Percentiles rank a stretch among this genome's conserved stretches.
These are phyloP conservation scores for Sonneratia alba DNA, from an alignment of 345 rosid species.

Conservation along the genomic window DNA sequence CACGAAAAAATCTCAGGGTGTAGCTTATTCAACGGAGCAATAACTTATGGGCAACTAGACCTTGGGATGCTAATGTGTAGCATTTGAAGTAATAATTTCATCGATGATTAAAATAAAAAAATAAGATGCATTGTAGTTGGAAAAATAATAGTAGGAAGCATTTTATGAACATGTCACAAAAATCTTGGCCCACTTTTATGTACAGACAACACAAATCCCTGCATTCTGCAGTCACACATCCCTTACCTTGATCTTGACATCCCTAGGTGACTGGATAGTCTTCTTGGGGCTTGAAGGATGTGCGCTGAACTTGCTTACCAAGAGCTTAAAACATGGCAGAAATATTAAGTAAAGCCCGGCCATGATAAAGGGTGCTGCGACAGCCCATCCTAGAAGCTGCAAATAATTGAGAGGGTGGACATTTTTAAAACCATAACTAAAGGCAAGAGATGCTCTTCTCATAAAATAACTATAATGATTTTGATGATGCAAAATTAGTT, in stretches of 20 bases:
- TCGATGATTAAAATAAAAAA: background rate
- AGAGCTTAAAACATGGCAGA: conserved; percentile 47
- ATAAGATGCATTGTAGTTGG: background rate
- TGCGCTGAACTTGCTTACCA: conserved; percentile 44
- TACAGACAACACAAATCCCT: background rate
- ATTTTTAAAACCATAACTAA: background rate
- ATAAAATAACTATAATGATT: background rate
- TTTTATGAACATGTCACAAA: background rate
- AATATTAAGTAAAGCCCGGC: conserved; percentile 31
- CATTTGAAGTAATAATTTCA: background rate
- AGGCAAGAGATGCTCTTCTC: background rate
- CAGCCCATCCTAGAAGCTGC: conserved; percentile 74
- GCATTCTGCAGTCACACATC: conserved; percentile 28
- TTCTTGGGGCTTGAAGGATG: conserved; percentile 36
- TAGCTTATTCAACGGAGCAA: no score
- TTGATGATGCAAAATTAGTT: background rate
- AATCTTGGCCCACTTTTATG: background rate
- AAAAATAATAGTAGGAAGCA: background rate
- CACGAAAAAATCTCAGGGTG: no score
- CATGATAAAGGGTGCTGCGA: conserved; percentile 48
- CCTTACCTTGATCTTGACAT: conserved; percentile 48
- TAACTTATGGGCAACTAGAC: background rate
- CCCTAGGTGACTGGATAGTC: conserved; percentile 19
- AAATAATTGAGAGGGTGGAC: background rate
- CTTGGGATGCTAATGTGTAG: background rate